Evolutionary conservation across 148 eudicot species (phyloP).

Genomic region (Bassia scoparia): DNA sequence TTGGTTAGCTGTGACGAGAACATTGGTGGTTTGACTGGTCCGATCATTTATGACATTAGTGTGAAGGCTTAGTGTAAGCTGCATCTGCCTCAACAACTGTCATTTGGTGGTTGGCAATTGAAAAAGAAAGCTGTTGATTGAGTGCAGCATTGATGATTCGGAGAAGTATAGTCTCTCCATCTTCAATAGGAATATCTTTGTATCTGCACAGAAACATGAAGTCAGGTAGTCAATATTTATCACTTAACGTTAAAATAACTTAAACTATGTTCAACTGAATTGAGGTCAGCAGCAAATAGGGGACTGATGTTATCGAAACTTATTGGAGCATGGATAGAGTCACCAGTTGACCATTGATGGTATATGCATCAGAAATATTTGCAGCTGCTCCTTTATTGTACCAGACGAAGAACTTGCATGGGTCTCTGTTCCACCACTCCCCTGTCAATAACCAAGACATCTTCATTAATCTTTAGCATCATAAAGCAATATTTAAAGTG

Average conservation of each 20-base stretch:
- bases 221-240: background rate
- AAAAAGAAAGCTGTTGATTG: constrained; percentile 81
- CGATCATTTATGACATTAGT: too few relatives aligned
- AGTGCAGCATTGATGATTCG: constrained; percentile 92
- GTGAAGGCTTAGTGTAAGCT: constrained; percentile 57
- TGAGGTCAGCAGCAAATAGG: background rate
- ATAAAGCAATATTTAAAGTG: background rate
- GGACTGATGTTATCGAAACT: constrained; percentile 29
- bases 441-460: constrained; percentile 42
- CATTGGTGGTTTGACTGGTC: too few relatives aligned
- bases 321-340: constrained; percentile 70
- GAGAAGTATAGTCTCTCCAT: constrained; percentile 71
- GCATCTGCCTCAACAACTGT: constrained; percentile 80
- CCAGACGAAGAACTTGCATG: constrained; percentile 58
- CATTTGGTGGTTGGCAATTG: constrained; percentile 72
- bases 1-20: constrained; percentile 68
- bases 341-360: constrained; percentile 89
- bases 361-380: constrained; percentile 74
- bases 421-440: constrained; percentile 93
- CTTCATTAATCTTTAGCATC: background rate
- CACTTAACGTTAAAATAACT: too few relatives aligned
- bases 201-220: constrained; percentile 38
- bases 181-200: constrained; percentile 38
- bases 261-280: background rate
- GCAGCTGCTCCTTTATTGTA: constrained; percentile 72